Conservation (phyloP, 306 rosid genomes). For the Leucaena leucocephala region DNA sequence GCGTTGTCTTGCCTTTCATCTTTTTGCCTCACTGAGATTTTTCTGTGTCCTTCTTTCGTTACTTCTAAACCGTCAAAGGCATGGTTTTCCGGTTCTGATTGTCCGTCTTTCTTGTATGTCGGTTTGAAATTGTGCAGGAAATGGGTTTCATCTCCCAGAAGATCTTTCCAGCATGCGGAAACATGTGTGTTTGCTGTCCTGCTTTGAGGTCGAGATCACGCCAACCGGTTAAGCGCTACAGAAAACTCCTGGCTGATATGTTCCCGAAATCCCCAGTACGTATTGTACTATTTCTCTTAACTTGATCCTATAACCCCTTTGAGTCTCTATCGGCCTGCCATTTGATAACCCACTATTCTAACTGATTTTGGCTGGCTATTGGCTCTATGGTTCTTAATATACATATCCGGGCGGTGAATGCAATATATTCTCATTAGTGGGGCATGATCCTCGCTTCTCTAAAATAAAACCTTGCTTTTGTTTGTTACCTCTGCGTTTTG, state of each 20-base stretch:
- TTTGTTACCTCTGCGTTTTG: slow-evolving; percentile 8
- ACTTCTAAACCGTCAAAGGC: background rate
- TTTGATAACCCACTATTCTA: slow-evolving; percentile 9
- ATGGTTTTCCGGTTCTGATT: slow-evolving; percentile 27
- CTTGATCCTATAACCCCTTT: slow-evolving; percentile 2
- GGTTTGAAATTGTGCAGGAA: slow-evolving; percentile 47
- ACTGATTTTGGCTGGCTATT: slow-evolving; percentile 14
- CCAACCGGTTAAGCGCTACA: slow-evolving; percentile 95
- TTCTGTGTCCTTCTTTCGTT: background rate
- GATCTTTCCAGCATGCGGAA: slow-evolving; percentile 94
- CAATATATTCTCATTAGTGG: background rate
- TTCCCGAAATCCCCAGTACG: slow-evolving; percentile 88
- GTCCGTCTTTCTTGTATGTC: slow-evolving; percentile 22
- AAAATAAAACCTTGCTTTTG: slow-evolving; percentile 10
- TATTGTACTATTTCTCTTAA: background rate
- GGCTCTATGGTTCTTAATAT: slow-evolving; percentile 4
- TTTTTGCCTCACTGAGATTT: background rate
- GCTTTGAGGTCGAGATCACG: slow-evolving; percentile 95
- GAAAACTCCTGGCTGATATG: slow-evolving; percentile 84
- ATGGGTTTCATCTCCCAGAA: slow-evolving; percentile 94
- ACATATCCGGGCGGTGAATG: background rate
- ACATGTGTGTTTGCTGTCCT: slow-evolving; percentile 97
- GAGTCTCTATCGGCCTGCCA: background rate
- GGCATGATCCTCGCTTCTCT: background rate
- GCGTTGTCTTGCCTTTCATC: slow-evolving; percentile 1